Base-by-base conservation (phyloP, 805 yeast species). In the Suhomyces vadensis region DNA sequence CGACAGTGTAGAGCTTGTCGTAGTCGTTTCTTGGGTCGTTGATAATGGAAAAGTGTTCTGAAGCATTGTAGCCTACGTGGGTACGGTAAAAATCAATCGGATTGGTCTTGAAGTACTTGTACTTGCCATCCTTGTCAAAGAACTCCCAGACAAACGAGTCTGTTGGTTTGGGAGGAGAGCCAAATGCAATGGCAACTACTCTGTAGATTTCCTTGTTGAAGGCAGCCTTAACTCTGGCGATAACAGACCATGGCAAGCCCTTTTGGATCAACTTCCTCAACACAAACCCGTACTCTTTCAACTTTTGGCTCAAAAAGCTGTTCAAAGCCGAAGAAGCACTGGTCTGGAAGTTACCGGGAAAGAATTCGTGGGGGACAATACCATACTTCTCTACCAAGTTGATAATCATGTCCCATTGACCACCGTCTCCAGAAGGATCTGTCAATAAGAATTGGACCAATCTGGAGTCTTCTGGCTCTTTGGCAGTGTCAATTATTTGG, bases 371-470 rank as follows among this genome's bases (percentile, higher is more conserved):
- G 29, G 96, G 96, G 42, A 88, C 86, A 42, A 85, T 59, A 22
- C 96, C 96, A 55, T 88, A 89, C 64, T 88, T 89, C 50, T 81
- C 80, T 40, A 87, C 77, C 45, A 89, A 61, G 64, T 87, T 86
- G 39, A 83, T 73, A 60, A 87, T 79, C 94, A 88, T 85, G 51
- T 85, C 83, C 75, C 85, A 87, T 65, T 88, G 96, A 42, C 96
- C 96, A 54, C 96, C 96, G 58, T 89, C 96, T 46, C 76, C 62
- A 36, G 82, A 80, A 19, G 96, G 95, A 43, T 79, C 83, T 4
- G 68, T 54, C 43, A 87, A 69, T 37, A 88, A 64, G 52, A 76
- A 78, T 64, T 83, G 87, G 39, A 88, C 79, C 44, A 86, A 65
- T 51, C 95, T 75, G 1, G 90, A 82, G 50, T 81, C 90, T 41